phyloP scores from a whole-genome alignment of 176 grass and related monocot species.

The bread wheat (Triticum aestivum) region IWGSC_CS_RefSeq_v2.1 NC_057796.1:373865149-373865648 shows the following conservation, averaged over 20 bases:
- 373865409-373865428: conserved; percentile 75
- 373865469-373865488: conserved; percentile 52
- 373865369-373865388: background rate
- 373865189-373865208: background rate
- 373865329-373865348: background rate
- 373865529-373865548: conserved; percentile 68
- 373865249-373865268: background rate
- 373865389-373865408: conserved; percentile 30
- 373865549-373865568: conserved; percentile 70
- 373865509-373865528: conserved; percentile 89
- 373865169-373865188: background rate
- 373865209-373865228: background rate
- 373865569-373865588: conserved; percentile 82
- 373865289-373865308: background rate
- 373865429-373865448: conserved; percentile 48
- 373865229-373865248: background rate
- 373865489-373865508: conserved; percentile 76
- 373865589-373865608: conserved; percentile 78
- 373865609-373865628: conserved; percentile 70
- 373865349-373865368: background rate
- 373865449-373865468: conserved; percentile 84
- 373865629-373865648: background rate
- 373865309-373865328: background rate
- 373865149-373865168: background rate
- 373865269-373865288: conserved; percentile 21